Evolutionary conservation across 768 basidiomycete species (phyloP).

Genomic region (Macrolepiota fuliginosa): DNA sequence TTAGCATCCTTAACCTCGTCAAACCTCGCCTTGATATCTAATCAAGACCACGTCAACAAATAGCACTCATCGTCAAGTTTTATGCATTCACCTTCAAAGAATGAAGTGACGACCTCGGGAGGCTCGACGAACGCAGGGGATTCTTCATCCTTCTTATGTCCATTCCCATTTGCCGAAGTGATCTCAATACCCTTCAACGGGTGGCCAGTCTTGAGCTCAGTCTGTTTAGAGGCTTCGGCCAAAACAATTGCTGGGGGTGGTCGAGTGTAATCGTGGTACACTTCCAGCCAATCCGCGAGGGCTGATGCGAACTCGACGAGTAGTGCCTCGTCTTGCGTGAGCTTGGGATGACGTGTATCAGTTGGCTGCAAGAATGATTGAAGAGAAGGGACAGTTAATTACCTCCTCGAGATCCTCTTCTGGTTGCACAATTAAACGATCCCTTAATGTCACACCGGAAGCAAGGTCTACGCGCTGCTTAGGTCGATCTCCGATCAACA

Average conservation of each 20-base stretch:
- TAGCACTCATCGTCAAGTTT: neutral
- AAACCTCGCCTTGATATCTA: conserved; percentile 60
- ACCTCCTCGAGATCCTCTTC: conserved; percentile 58
- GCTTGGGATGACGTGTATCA: conserved; percentile 33
- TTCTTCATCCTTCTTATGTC: conserved; percentile 71
- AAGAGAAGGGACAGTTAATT: conserved; percentile 11
- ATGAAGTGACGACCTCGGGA: conserved; percentile 49
- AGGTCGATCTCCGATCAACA: conserved; percentile 77
- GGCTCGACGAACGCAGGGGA: conserved; percentile 62
- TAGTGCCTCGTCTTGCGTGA: conserved; percentile 60
- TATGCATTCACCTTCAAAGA: conserved; percentile 56
- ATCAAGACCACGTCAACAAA: neutral
- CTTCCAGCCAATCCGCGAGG: conserved; percentile 73
- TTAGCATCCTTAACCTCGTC: conserved; percentile 35
- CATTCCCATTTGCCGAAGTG: conserved; percentile 42
- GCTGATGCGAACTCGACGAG: conserved; percentile 60
- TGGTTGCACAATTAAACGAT: conserved; percentile 52
- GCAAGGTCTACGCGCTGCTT: conserved; percentile 56
- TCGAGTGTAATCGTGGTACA: conserved; percentile 71
- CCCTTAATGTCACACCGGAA: conserved; percentile 47
- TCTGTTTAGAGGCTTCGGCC: conserved; percentile 72
- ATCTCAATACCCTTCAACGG: conserved; percentile 64
- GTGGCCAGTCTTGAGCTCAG: conserved; percentile 66
- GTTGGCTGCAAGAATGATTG: conserved; percentile 8
- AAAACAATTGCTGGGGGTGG: conserved; percentile 69